phyloP scores from a whole-genome alignment of 225 moss, liverwort and hornwort species.

The Polytrichum commune region DNA sequence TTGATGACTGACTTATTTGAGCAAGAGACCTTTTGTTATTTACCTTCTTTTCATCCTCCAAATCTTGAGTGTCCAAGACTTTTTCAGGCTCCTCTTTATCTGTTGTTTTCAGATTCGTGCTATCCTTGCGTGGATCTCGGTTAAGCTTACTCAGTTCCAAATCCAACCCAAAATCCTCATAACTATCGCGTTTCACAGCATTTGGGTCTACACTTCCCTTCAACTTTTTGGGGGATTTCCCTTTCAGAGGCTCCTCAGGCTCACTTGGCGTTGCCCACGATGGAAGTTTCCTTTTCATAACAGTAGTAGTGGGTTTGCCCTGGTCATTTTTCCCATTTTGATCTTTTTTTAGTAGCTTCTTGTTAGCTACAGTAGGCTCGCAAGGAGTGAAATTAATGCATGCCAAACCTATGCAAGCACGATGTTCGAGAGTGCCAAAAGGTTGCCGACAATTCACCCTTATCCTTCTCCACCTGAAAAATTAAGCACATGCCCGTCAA shows the following conservation, averaged over 20 bases:
- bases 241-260: slow-evolving; percentile 4
- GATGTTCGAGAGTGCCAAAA: slow-evolving; percentile 45
- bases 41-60: slow-evolving; percentile 7
- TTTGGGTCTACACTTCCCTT: slow-evolving; percentile 17
- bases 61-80: neutral
- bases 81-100: neutral
- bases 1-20: neutral
- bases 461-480: slow-evolving; percentile 40
- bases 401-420: slow-evolving; percentile 51
- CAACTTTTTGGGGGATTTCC: slow-evolving; percentile 20
- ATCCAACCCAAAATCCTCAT: neutral
- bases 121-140: neutral
- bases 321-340: slow-evolving; percentile 9
- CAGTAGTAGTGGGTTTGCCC: slow-evolving; percentile 3
- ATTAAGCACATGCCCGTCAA: neutral
- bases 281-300: slow-evolving; percentile 25
- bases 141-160: neutral
- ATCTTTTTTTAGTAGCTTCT: slow-evolving; percentile 11
- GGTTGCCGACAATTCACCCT: slow-evolving; percentile 49
- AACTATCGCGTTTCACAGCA: neutral
- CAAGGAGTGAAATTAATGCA: slow-evolving; percentile 35
- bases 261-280: slow-evolving; percentile 11
- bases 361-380: slow-evolving; percentile 23
- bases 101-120: neutral
- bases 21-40: neutral